These are phyloP conservation scores for Suhomyces chickasaworum DNA, from an alignment of 1,139 yeast genomes.

Conservation along the genomic window DNA sequence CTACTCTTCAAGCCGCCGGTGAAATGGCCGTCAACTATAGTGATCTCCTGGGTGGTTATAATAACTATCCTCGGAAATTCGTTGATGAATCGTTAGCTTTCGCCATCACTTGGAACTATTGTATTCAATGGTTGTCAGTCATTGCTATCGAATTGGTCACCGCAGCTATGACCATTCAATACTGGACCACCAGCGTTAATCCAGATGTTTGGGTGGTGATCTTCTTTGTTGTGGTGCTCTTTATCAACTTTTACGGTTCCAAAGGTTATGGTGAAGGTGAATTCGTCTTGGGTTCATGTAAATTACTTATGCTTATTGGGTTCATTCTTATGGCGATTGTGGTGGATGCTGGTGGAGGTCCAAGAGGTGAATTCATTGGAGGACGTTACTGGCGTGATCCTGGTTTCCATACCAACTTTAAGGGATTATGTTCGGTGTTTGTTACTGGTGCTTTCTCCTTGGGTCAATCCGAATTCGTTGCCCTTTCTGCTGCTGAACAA, in stretches of 20 bases:
- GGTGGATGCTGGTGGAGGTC: conserved; percentile 33
- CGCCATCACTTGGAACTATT: conserved; percentile 46
- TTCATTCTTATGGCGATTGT: conserved; percentile 36
- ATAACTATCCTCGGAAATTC: conserved; percentile 41
- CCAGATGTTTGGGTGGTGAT: conserved; percentile 35
- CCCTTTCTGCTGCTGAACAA: conserved; percentile 46
- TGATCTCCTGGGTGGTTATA: conserved; percentile 44
- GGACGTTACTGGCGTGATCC: conserved; percentile 36
- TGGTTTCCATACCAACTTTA: conserved; percentile 30
- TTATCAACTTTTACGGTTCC: conserved; percentile 32
- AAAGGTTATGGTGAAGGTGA: conserved; percentile 40
- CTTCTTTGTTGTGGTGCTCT: conserved; percentile 27
- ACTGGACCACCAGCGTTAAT: conserved; percentile 31
- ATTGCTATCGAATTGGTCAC: conserved; percentile 46
- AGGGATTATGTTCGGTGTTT: conserved; percentile 43
- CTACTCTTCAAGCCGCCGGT: conserved; percentile 46
- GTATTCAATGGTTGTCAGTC: conserved; percentile 46
- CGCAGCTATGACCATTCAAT: conserved; percentile 38
- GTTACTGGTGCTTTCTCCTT: conserved; percentile 47
- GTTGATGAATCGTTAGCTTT: conserved; percentile 41
- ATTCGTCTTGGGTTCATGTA: conserved; percentile 29
- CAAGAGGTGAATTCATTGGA: conserved; percentile 28
- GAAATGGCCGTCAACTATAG: conserved; percentile 45
- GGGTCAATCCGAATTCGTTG: conserved; percentile 48
- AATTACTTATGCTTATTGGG: conserved; percentile 26